Conservation (phyloP, 2,329 filamentous ascomycete genomes). For the Allantophomopsis lycopodina region DNA sequence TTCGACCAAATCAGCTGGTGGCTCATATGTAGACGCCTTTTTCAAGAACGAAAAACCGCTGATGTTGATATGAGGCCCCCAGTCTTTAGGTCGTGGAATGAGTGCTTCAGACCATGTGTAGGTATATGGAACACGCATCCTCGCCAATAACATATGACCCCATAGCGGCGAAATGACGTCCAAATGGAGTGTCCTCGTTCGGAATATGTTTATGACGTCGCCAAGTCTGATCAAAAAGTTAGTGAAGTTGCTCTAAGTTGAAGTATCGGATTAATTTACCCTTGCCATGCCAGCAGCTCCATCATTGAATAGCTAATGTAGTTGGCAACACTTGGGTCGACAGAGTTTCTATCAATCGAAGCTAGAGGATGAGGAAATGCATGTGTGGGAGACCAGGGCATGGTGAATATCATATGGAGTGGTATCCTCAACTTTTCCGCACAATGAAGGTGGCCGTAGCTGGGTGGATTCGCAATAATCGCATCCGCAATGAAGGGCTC, state of each 20-base stretch:
- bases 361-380: conserved; percentile 63
- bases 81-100: conserved; percentile 61
- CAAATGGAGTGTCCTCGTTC: conserved; percentile 48
- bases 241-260: not conserved
- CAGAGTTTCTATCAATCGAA: conserved; percentile 55
- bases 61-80: conserved; percentile 53
- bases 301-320: conserved; percentile 67
- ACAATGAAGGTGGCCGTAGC: conserved; percentile 58
- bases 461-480: conserved; percentile 63
- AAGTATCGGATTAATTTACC: conserved; percentile 19
- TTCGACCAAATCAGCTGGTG: conserved; percentile 43
- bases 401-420: conserved; percentile 75
- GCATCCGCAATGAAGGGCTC: conserved; percentile 65
- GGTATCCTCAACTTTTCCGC: conserved; percentile 63
- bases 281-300: conserved; percentile 81
- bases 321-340: conserved; percentile 61
- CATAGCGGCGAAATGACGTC: conserved; percentile 62
- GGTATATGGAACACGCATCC: conserved; percentile 58
- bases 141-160: conserved; percentile 57
- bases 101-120: conserved; percentile 51
- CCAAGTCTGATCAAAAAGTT: conserved; percentile 32
- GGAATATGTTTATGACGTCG: conserved; percentile 60
- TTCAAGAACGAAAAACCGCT: conserved; percentile 64
- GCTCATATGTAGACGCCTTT: conserved; percentile 46
- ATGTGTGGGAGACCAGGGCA: conserved; percentile 56